Percentiles rank a stretch among this genome's conserved stretches.
These are phyloP conservation scores for Phaeodactylum tricornutum DNA, from an alignment of 108 stramenopile genomes.

Conservation along the genomic window DNA sequence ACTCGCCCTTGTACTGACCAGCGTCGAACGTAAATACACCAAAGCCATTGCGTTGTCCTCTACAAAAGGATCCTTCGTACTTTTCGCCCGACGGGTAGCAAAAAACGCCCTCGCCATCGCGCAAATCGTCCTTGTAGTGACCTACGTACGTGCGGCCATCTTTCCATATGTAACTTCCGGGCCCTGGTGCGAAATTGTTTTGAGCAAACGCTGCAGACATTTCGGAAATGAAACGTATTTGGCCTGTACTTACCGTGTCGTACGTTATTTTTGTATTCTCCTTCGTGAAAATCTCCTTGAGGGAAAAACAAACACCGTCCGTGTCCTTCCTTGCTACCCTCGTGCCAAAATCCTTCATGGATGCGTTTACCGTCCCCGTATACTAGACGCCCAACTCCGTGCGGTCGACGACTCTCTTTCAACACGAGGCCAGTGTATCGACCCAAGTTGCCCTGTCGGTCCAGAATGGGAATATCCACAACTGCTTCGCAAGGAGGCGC, in stretches of 20 bases:
- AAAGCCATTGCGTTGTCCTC: constrained; percentile 6
- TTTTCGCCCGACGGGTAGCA: constrained; percentile 22
- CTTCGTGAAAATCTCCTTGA: constrained; percentile 21
- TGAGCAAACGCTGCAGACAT: too few relatives aligned
- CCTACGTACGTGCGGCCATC: constrained; percentile 24
- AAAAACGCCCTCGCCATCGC: constrained; percentile 25
- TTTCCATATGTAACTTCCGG: constrained; percentile 22
- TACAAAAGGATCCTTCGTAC: constrained; percentile 14
- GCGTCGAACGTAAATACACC: constrained; percentile 5
- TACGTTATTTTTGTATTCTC: constrained; percentile 14
- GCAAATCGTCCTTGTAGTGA: constrained; percentile 12
- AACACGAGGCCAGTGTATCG: constrained; percentile 20
- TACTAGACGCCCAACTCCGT: constrained; percentile 29
- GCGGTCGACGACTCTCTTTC: constrained; percentile 8
- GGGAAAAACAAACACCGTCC: constrained; percentile 18
- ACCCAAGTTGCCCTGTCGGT: constrained; percentile 18
- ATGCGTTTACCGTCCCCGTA: constrained; percentile 26
- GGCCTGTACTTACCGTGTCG: too few relatives aligned
- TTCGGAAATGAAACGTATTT: too few relatives aligned
- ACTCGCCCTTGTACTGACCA: constrained; percentile 13
- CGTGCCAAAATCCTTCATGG: constrained; percentile 30
- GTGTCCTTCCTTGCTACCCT: constrained; percentile 21
- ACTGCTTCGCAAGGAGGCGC: constrained; percentile 17
- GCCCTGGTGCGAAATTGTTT: constrained; percentile 17
- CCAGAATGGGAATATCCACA: constrained; percentile 10